Conservation (phyloP, 2,329 filamentous ascomycete species). For the Hypoxylon sp. region DNA sequence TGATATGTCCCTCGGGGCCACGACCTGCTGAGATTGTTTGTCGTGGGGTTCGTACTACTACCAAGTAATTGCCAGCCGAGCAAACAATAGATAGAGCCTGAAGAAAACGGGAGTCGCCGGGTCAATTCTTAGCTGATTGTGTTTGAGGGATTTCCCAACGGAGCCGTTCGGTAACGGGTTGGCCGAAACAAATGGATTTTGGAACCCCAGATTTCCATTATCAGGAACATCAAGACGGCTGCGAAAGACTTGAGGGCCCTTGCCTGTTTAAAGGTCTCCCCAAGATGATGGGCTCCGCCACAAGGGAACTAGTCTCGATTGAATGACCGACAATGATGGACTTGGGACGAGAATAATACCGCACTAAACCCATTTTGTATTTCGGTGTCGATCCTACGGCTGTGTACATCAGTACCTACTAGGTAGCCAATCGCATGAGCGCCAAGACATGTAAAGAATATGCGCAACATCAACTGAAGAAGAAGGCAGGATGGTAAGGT, state of each 20-base stretch:
- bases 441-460: slow-evolving; percentile 17
- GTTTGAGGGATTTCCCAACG: slow-evolving; percentile 21
- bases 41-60: slow-evolving; percentile 38
- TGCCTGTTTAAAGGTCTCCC: slow-evolving; percentile 43
- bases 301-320: slow-evolving; percentile 49
- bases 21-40: slow-evolving; percentile 37
- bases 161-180: slow-evolving; percentile 35
- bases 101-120: slow-evolving; percentile 26
- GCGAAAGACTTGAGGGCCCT: slow-evolving; percentile 32
- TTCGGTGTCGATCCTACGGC: slow-evolving; percentile 49
- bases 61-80: slow-evolving; percentile 31
- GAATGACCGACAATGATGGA: slow-evolving; percentile 50
- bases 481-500: background rate
- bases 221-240: slow-evolving; percentile 18
- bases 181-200: slow-evolving; percentile 16
- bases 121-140: slow-evolving; percentile 20
- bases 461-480: slow-evolving; percentile 23
- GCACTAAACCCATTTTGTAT: slow-evolving; percentile 45
- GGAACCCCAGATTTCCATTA: slow-evolving; percentile 34
- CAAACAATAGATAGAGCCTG: slow-evolving; percentile 31
- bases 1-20: slow-evolving; percentile 9
- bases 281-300: slow-evolving; percentile 43
- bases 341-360: slow-evolving; percentile 32
- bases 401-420: slow-evolving; percentile 30
- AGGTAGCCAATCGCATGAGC: slow-evolving; percentile 22